These are phyloP conservation scores for Trichoderma atroviride DNA, from an alignment of 2,329 filamentous ascomycete species.

Conservation along the genomic window DNA sequence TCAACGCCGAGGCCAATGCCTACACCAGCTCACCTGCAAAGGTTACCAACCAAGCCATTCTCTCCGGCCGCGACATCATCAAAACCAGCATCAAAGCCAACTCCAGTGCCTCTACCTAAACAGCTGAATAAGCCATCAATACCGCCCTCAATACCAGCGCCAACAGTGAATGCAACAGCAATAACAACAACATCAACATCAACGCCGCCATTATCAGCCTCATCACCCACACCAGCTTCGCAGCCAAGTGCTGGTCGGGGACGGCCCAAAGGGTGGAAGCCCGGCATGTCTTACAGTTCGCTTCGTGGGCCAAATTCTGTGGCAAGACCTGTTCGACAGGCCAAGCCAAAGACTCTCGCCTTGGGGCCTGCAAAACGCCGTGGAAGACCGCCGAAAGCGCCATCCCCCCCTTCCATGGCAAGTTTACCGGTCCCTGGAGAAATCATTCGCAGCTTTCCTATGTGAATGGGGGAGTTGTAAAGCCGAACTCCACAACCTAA, in stretches of 20 bases:
- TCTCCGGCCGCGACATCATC: not conserved
- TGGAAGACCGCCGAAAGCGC: conserved; percentile 47
- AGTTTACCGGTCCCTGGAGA: conserved; percentile 46
- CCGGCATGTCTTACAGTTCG: conserved; percentile 37
- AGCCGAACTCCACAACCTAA: conserved; percentile 64
- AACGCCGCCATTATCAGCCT: not conserved
- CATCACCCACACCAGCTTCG: not conserved
- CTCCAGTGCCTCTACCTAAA: conserved; percentile 9
- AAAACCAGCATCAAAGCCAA: not conserved
- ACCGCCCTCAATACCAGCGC: not conserved
- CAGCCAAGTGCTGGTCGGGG: conserved; percentile 38
- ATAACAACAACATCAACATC: not conserved
- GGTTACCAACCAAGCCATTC: not conserved
- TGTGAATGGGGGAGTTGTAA: conserved; percentile 64
- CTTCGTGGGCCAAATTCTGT: conserved; percentile 29
- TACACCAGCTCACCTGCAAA: conserved; percentile 24
- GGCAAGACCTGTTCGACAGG: conserved; percentile 33
- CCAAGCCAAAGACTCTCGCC: conserved; percentile 35
- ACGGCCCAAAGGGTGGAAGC: conserved; percentile 51
- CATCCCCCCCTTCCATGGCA: conserved; percentile 45
- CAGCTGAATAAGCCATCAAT: not conserved
- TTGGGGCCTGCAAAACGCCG: conserved; percentile 42
- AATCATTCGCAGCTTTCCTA: conserved; percentile 54
- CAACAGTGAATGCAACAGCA: not conserved
- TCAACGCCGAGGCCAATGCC: not conserved